Conservation (phyloP, 2,329 filamentous ascomycete species). For the Stagonosporopsis cucurbitacearum region DNA sequence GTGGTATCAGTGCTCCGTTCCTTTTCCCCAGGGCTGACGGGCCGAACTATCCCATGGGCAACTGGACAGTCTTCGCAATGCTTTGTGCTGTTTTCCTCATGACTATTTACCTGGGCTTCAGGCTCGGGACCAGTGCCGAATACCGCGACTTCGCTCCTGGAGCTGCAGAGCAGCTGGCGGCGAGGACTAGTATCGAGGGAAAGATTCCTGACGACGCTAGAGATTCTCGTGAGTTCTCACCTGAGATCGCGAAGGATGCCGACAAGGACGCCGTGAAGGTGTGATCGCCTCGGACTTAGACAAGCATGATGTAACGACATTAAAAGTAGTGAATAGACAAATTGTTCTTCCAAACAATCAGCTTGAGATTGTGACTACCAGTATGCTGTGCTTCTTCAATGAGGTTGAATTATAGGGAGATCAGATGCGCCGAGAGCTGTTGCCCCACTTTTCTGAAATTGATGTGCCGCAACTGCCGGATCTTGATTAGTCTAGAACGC, state of each 20-base stretch:
- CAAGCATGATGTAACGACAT: not conserved
- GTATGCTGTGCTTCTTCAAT: not conserved
- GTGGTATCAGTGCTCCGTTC: constrained; percentile 32
- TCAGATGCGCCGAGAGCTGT: not conserved
- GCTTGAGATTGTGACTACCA: not conserved
- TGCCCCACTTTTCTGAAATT: constrained; percentile 5
- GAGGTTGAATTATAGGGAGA: not conserved
- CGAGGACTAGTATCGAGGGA: constrained; percentile 19
- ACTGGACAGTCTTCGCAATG: constrained; percentile 33
- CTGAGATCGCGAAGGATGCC: not conserved
- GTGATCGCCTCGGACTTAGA: not conserved
- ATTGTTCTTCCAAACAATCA: not conserved
- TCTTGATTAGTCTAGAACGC: not conserved
- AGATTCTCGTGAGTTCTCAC: constrained; percentile 17
- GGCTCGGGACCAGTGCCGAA: constrained; percentile 29
- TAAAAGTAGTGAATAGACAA: not conserved
- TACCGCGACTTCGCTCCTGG: constrained; percentile 31
- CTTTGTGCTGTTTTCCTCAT: constrained; percentile 24
- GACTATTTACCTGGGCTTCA: constrained; percentile 30
- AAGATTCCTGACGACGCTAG: constrained; percentile 23
- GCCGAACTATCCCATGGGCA: constrained; percentile 31
- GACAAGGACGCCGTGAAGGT: not conserved
- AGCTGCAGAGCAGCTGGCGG: constrained; percentile 27
- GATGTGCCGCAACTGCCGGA: not conserved
- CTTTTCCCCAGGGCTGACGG: constrained; percentile 25